Evolutionary conservation across 2,329 filamentous ascomycete species (phyloP).

Genomic region (Byssoonygena ceratinophila): DNA sequence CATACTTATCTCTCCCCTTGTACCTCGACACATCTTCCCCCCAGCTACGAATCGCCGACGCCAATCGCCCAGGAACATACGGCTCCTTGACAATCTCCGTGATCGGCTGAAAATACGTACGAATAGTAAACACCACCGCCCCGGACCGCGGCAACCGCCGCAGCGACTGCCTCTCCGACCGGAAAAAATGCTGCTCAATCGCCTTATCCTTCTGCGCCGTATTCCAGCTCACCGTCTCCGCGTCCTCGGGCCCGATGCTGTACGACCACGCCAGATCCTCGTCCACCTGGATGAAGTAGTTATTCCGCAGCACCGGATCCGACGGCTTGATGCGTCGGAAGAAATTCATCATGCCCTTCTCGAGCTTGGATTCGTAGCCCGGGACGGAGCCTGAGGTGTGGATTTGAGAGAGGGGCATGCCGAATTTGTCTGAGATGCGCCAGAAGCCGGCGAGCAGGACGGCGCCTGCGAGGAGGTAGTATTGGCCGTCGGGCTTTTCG

Average conservation of each 20-base stretch:
- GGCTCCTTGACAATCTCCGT: conserved; percentile 58
- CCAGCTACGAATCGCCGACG: conserved; percentile 71
- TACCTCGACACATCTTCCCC: conserved; percentile 65
- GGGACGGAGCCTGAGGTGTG: conserved; percentile 70
- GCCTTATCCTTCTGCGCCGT: conserved; percentile 64
- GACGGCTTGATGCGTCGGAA: conserved; percentile 62
- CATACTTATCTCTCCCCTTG: conserved; percentile 67
- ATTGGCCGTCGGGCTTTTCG: conserved; percentile 63
- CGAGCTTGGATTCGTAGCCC: conserved; percentile 58
- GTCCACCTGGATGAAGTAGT: conserved; percentile 84
- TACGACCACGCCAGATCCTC: conserved; percentile 63
- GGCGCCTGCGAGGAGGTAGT: conserved; percentile 66
- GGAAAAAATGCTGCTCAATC: conserved; percentile 63
- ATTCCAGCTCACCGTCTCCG: conserved; percentile 55
- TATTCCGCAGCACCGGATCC: conserved; percentile 58
- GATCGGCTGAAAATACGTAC: conserved; percentile 68
- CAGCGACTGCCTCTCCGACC: conserved; percentile 63
- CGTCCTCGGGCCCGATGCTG: conserved; percentile 65
- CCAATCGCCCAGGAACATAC: conserved; percentile 66
- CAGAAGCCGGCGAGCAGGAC: conserved; percentile 74
- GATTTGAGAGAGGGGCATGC: conserved; percentile 68
- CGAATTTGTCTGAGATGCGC: conserved; percentile 68
- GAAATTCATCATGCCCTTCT: conserved; percentile 72
- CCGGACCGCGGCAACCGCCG: conserved; percentile 50
- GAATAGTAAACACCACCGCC: conserved; percentile 61